These are phyloP conservation scores for Lenwebbia sp. DNA, from an alignment of 345 rosid genomes.

Conservation along the genomic window DNA sequence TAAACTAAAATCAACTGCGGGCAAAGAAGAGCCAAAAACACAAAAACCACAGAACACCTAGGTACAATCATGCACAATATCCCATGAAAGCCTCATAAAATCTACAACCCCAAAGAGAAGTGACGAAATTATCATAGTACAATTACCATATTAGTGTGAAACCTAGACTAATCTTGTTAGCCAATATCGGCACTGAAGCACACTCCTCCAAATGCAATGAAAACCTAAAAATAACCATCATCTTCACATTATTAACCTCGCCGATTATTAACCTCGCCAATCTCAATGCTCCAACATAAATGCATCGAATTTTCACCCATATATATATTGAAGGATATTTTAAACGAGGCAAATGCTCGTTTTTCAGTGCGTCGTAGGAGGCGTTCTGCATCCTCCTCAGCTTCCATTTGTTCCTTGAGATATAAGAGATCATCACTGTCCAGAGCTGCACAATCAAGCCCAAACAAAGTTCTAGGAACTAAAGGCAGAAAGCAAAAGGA, in stretches of 20 bases:
- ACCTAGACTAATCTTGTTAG: not conserved
- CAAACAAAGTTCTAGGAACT: constrained; percentile 17
- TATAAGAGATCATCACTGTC: constrained; percentile 98
- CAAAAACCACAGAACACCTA: no score
- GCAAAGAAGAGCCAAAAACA: no score
- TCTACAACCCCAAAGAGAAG: not conserved
- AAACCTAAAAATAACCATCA: not conserved
- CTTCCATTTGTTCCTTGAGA: constrained; percentile 99
- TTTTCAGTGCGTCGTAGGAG: constrained; percentile 94
- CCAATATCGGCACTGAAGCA: not conserved
- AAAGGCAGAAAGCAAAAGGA: not conserved
- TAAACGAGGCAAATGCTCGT: constrained; percentile 95
- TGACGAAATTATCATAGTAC: not conserved
- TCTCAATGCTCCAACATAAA: not conserved
- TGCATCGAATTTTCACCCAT: not conserved
- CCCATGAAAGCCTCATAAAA: no score
- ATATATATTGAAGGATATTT: constrained; percentile 58
- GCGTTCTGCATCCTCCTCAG: constrained; percentile 97
- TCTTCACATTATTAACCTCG: not conserved
- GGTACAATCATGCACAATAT: no score
- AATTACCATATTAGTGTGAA: not conserved
- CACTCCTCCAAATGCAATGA: not conserved
- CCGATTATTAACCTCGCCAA: not conserved
- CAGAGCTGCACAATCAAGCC: constrained; percentile 55
- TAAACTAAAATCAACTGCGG: no score